Percentiles rank a stretch among this genome's conserved stretches.
Conservation (phyloP, 129 eudicot species). For the Dittrichia graveolens region DNA sequence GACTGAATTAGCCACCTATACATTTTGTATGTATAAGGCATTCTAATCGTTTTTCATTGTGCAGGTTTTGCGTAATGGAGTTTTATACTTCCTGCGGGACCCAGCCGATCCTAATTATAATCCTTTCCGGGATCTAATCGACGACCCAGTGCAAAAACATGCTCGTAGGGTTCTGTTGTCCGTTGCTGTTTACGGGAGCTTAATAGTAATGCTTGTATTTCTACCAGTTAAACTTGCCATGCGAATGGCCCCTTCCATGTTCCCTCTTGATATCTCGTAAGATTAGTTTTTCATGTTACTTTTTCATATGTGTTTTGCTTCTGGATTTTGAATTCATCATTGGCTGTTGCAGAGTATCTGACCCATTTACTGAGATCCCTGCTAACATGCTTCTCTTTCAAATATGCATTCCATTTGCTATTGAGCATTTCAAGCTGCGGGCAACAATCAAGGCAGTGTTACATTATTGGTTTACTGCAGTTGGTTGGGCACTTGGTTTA, state of each 20-base stretch:
- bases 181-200: conserved; percentile 86
- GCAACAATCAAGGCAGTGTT: conserved; percentile 80
- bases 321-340: not conserved
- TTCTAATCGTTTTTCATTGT: conserved; percentile 10
- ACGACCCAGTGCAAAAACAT: conserved; percentile 96
- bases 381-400: conserved; percentile 97
- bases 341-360: conserved; percentile 71
- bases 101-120: conserved; percentile 98
- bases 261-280: conserved; percentile 89
- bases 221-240: conserved; percentile 94
- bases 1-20: conserved; percentile 1
- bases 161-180: conserved; percentile 95
- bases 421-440: conserved; percentile 90
- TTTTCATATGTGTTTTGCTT: conserved; percentile 26
- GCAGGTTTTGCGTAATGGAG: conserved; percentile 88
- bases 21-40: not conserved
- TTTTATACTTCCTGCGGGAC: conserved; percentile 88
- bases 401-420: conserved; percentile 95
- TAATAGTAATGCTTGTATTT: conserved; percentile 90
- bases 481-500: conserved; percentile 89
- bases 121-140: conserved; percentile 90
- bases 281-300: conserved; percentile 24
- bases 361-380: conserved; percentile 94
- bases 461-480: conserved; percentile 82
- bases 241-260: conserved; percentile 76